These are phyloP conservation scores for Chytriomyces confervae DNA, from an alignment of 192 early-diverging fungal genomes.

Conservation along the genomic window DNA sequence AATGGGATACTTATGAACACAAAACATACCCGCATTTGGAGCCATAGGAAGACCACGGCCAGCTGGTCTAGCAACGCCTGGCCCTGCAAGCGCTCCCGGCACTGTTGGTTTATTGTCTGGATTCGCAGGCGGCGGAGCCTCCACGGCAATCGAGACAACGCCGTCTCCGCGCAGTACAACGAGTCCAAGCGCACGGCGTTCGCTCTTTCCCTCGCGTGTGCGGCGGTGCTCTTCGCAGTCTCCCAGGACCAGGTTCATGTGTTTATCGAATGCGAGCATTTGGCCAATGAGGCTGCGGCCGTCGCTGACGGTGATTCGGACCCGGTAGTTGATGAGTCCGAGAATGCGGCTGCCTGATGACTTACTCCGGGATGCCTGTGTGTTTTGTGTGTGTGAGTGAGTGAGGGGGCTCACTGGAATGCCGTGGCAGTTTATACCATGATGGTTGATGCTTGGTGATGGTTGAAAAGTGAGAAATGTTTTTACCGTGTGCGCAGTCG, in stretches of 20 bases:
- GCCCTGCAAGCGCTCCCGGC: slow-evolving; percentile 52
- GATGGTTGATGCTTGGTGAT: no score
- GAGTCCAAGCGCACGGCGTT: slow-evolving; percentile 91
- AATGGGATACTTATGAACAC: slow-evolving; percentile 29
- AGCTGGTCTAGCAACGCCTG: slow-evolving; percentile 80
- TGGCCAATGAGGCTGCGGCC: slow-evolving; percentile 92
- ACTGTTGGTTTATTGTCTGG: slow-evolving; percentile 34
- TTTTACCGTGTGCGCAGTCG: no score
- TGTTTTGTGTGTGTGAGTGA: no score
- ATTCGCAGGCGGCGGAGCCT: slow-evolving; percentile 82
- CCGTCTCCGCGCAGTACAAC: slow-evolving; percentile 94
- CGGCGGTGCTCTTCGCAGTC: slow-evolving; percentile 98
- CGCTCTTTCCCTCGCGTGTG: slow-evolving; percentile 80
- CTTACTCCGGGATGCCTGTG: no score
- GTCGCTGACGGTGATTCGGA: slow-evolving; percentile 91
- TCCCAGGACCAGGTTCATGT: slow-evolving; percentile 98
- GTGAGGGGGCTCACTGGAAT: no score
- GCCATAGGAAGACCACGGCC: slow-evolving; percentile 77
- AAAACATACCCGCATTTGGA: slow-evolving; percentile 39
- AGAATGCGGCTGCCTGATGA: slow-evolving; percentile 77
- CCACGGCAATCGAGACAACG: slow-evolving; percentile 89
- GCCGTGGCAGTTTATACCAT: no score
- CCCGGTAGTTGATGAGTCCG: slow-evolving; percentile 90
- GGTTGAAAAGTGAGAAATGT: no score
- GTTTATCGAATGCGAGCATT: slow-evolving; percentile 99